Evolutionary conservation across 192 early-diverging fungal genomes (phyloP).

Genomic region (Entophlyctis helioformis): DNA sequence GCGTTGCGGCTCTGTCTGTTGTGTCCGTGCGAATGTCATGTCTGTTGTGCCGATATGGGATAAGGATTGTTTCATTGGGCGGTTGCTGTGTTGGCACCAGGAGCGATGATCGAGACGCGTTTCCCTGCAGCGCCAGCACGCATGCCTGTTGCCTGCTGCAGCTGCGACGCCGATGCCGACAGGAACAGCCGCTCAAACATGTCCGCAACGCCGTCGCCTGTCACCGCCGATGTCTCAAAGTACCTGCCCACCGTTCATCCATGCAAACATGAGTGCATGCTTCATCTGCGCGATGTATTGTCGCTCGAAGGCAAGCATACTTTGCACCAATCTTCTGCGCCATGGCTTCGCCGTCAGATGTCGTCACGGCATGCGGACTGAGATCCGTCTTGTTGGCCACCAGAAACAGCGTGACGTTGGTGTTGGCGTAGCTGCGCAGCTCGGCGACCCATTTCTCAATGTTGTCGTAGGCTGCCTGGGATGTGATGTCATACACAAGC

Average conservation of each 20-base stretch:
- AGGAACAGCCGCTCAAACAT: slow-evolving; percentile 33
- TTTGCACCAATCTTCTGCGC: neutral
- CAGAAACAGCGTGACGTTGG: slow-evolving; percentile 22
- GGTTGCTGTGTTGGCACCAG: too few species aligned
- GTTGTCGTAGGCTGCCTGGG: slow-evolving; percentile 18
- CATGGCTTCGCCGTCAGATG: too few species aligned
- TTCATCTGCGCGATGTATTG: too few species aligned
- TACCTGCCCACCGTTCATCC: slow-evolving; percentile 15
- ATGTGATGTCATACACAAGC: slow-evolving; percentile 25
- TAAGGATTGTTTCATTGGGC: too few species aligned
- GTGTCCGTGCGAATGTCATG: too few species aligned
- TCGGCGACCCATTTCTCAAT: slow-evolving; percentile 32
- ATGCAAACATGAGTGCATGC: neutral
- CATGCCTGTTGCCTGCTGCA: too few species aligned
- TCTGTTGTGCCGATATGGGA: too few species aligned
- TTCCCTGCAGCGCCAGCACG: too few species aligned
- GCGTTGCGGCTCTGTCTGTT: too few species aligned
- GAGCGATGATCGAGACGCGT: too few species aligned
- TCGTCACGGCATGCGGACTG: too few species aligned
- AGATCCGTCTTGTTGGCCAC: slow-evolving; percentile 33
- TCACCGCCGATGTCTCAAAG: slow-evolving; percentile 34
- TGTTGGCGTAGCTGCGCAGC: slow-evolving; percentile 17
- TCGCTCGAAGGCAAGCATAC: neutral
- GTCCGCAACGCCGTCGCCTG: slow-evolving; percentile 27
- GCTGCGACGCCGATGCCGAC: too few species aligned